Percentiles rank a stretch among this genome's conserved stretches.
phyloP scores from a whole-genome alignment of 345 rosid species.

The Bruguiera sexangula region DNA sequence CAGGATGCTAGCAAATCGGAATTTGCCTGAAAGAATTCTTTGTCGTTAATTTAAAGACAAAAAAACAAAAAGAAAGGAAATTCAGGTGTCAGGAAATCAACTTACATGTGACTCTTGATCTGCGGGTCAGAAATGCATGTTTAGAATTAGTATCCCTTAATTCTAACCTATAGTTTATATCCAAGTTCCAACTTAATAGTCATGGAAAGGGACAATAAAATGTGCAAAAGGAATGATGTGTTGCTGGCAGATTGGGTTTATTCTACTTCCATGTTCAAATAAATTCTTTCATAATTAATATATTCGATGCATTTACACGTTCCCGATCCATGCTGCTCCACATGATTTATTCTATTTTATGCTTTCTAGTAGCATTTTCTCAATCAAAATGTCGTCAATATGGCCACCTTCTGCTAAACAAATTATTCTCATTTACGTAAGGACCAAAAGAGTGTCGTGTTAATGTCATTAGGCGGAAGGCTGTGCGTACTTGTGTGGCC shows the following conservation, averaged over 20 bases:
- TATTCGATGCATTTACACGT: background rate
- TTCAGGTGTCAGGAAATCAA: background rate
- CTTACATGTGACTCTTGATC: slow-evolving; percentile 5
- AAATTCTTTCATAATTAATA: no score
- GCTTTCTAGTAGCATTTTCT: background rate
- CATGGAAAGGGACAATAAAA: slow-evolving; percentile 4
- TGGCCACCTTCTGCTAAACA: background rate
- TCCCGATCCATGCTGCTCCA: background rate
- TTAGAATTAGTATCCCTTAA: background rate
- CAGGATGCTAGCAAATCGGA: no score
- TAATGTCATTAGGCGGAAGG: no score
- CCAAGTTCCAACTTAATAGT: background rate
- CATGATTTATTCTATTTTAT: background rate
- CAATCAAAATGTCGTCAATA: background rate
- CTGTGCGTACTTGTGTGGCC: no score
- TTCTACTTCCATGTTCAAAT: background rate
- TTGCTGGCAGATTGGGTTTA: background rate
- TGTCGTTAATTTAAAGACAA: no score
- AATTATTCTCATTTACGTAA: background rate
- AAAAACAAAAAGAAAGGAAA: background rate
- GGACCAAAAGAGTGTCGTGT: no score
- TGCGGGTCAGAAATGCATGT: background rate
- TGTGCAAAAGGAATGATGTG: background rate
- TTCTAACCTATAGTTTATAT: background rate
- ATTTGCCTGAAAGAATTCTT: no score